Evolutionary conservation across 2,329 filamentous ascomycete genomes (phyloP).

Genomic region (Aspergillus pseudoglaucus): DNA sequence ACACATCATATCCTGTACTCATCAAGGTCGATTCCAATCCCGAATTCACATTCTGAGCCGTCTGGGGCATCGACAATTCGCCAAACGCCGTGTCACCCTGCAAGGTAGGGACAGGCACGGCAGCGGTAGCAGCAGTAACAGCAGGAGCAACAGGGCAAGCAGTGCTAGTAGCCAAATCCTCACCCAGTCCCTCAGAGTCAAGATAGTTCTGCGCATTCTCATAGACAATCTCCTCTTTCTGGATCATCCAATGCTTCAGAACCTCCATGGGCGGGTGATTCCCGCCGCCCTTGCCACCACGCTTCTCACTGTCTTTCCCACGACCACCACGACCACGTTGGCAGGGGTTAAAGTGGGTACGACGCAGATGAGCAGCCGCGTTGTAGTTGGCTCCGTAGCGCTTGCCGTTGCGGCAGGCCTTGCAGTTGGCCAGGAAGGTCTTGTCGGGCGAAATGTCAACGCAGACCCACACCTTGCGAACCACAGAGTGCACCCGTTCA

Average conservation of each 20-base stretch:
- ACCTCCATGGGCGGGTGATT: conserved; percentile 56
- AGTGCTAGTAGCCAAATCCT: conserved; percentile 12
- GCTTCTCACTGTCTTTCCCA: conserved; percentile 53
- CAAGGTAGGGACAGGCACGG: too few relatives aligned
- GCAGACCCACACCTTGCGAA: conserved; percentile 58
- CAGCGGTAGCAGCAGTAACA: conserved; percentile 1
- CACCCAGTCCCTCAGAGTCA: conserved; percentile 18
- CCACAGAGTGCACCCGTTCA: conserved; percentile 58
- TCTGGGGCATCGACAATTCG: conserved; percentile 9
- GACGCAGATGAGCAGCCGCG: conserved; percentile 79
- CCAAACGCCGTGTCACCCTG: conserved; percentile 10
- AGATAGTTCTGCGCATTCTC: conserved; percentile 25
- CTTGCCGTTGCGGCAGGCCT: conserved; percentile 70
- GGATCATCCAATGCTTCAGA: conserved; percentile 55
- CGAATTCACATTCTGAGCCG: conserved; percentile 13
- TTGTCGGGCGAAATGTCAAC: conserved; percentile 52
- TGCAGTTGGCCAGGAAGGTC: conserved; percentile 71
- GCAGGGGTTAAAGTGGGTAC: conserved; percentile 76
- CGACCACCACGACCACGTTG: conserved; percentile 50
- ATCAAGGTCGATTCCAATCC: conserved; percentile 22
- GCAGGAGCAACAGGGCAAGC: conserved; percentile 3
- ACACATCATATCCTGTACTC: conserved; percentile 18
- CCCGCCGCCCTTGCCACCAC: conserved; percentile 58
- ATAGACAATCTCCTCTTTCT: conserved; percentile 46
- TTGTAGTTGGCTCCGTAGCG: conserved; percentile 91